Conservation (phyloP, 2,329 filamentous ascomycete genomes). For the Cytospora paraplurivora region DNA sequence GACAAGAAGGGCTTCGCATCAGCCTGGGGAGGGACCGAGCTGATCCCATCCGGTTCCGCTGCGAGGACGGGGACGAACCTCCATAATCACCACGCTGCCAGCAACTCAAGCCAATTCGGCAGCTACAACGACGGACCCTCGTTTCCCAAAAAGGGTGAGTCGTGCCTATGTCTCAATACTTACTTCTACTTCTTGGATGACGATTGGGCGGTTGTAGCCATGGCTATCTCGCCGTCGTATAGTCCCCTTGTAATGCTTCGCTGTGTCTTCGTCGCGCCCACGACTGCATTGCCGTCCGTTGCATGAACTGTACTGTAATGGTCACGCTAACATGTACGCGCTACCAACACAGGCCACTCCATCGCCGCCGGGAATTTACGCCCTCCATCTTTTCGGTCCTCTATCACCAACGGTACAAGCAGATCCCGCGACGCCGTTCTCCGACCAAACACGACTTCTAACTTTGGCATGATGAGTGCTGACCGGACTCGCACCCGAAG, state of each 20-base stretch:
- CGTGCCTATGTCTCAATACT: constrained; percentile 13
- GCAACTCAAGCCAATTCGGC: constrained; percentile 9
- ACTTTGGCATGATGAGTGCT: constrained; percentile 65
- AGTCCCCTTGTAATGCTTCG: constrained; percentile 4
- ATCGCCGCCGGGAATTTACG: constrained; percentile 42
- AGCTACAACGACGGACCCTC: constrained; percentile 31
- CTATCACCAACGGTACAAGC: constrained; percentile 41
- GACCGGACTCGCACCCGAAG: constrained; percentile 79
- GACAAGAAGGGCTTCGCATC: constrained; percentile 32
- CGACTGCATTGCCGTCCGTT: constrained; percentile 1
- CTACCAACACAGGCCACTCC: constrained; percentile 40
- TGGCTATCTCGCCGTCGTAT: neutral
- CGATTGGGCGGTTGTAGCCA: constrained; percentile 8
- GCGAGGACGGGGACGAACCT: constrained; percentile 22
- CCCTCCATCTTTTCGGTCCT: constrained; percentile 42
- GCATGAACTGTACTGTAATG: neutral
- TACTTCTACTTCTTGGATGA: constrained; percentile 23
- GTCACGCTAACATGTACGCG: constrained; percentile 32
- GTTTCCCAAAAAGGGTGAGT: constrained; percentile 42
- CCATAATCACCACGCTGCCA: constrained; percentile 18
- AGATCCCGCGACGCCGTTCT: constrained; percentile 42
- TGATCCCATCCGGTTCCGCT: constrained; percentile 25
- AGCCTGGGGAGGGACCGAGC: constrained; percentile 33
- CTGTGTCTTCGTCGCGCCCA: constrained; percentile 8
- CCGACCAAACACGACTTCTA: constrained; percentile 49